These are phyloP conservation scores for Meyerozyma carpophila DNA, from an alignment of 1,139 yeast species.

Conservation along the genomic window DNA sequence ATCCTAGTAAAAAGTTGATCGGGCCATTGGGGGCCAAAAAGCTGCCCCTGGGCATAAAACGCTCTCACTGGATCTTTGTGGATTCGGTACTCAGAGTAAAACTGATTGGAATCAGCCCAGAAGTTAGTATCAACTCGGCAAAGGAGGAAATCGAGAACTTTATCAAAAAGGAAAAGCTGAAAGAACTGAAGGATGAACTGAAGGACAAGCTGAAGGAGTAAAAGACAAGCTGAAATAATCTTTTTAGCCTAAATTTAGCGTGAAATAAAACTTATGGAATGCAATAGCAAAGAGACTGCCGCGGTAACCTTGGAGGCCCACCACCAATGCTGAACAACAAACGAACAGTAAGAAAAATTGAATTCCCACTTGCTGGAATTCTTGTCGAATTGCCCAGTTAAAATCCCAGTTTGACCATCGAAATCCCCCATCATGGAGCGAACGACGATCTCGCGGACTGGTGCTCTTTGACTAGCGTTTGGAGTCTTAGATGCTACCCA, in stretches of 20 bases:
- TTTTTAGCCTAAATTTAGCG: not conserved
- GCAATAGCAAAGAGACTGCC: conserved; percentile 38
- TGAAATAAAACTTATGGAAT: conserved; percentile 19
- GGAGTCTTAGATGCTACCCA: conserved; percentile 56
- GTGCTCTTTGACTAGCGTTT: conserved; percentile 18
- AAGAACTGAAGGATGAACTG: conserved; percentile 1
- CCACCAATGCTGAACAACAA: conserved; percentile 90
- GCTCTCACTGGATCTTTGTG: conserved; percentile 87
- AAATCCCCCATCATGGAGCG: conserved; percentile 95
- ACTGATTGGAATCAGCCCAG: conserved; percentile 73
- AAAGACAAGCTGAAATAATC: not conserved
- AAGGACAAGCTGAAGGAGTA: not conserved
- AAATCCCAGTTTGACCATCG: conserved; percentile 81
- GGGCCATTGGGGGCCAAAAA: conserved; percentile 80
- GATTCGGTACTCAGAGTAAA: conserved; percentile 68
- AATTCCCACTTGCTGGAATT: conserved; percentile 52
- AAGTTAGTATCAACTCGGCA: conserved; percentile 62
- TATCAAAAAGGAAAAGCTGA: conserved; percentile 10
- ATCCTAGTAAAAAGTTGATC: conserved; percentile 66
- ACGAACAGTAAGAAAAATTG: conserved; percentile 68
- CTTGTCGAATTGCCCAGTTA: conserved; percentile 59
- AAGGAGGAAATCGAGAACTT: conserved; percentile 45
- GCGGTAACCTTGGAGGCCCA: conserved; percentile 73
- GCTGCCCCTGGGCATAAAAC: conserved; percentile 65
- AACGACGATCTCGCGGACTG: conserved; percentile 76